Base-by-base conservation (phyloP, 2,329 filamentous ascomycete species). In the Trichoderma guizhouense region DNA sequence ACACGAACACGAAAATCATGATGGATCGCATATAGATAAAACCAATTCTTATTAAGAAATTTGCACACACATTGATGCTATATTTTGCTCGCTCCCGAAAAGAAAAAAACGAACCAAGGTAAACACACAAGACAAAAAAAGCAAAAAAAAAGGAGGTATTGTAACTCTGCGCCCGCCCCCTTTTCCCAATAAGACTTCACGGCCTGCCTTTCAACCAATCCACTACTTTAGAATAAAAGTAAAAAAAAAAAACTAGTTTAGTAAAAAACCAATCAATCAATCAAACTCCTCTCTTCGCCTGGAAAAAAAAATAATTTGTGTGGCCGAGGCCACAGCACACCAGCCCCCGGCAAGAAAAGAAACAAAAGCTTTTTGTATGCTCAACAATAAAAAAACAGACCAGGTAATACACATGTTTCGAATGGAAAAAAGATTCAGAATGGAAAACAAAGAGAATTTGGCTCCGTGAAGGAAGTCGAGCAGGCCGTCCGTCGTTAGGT, bases 401-500 rank as follows among this genome's bases (percentile, higher is more conserved):
- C 62, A 69, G 58, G 61, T 60, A 65, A 72, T 61, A 64, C 60
- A 55, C 47, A 43, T 51, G 53, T 28, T 43, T 26, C 26, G 36
- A 68, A 68, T 68, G 34, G 55, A 34, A 61, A 30, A 43, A 55
- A n/a, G 39, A 55, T 18, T 18, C n/a, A 64, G 39, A 43, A 71
- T 30, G 32, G 55, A 53, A 58, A 65, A 60, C 58, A 72, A 72
- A 63, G 39, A 66, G 53, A 65, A 58, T 21, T 47, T 57, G 65
- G 71, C 47, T 39, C 55, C 60, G 57, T 58, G 62, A 43, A 68
- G 43, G 55, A 57, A 68, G 60, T 57, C 30, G 18, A 66, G 43
- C 39, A 68, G 71, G 67, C 68, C 62, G 30, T 72, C 71, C 58
- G 63, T 68, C 64, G 34, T 65, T 26, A 70, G 69, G 11, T 74